Evolutionary conservation across 2,329 filamentous ascomycete species (phyloP).

Genomic region (Aspergillus pseudoglaucus): DNA sequence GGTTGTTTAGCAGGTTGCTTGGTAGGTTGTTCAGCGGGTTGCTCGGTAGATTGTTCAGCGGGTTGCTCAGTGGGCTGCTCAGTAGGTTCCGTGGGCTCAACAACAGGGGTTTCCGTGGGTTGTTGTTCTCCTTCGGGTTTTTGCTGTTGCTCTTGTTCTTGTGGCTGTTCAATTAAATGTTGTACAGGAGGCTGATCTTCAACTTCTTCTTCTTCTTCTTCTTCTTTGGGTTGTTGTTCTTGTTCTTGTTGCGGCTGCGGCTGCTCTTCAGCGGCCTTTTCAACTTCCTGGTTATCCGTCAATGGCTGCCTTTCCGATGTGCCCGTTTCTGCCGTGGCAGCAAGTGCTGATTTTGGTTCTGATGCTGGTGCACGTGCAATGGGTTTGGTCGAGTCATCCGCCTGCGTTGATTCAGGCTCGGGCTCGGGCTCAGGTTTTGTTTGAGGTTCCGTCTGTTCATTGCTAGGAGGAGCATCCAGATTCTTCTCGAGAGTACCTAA

Average conservation of each 20-base stretch:
- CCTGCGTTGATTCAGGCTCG: neutral
- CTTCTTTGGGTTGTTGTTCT: neutral
- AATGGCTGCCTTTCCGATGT: neutral
- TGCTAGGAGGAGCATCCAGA: neutral
- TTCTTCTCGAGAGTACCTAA: neutral
- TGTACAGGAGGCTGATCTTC: neutral
- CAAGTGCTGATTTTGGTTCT: constrained; percentile 1
- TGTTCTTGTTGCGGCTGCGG: neutral
- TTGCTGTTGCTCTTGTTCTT: neutral
- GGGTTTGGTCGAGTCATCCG: neutral
- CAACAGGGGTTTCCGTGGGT: neutral
- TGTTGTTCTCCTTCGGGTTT: neutral
- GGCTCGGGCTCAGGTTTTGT: neutral
- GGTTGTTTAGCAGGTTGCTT: constrained; percentile 1
- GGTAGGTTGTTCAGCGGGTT: neutral
- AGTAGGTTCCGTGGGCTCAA: neutral
- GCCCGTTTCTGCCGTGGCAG: neutral
- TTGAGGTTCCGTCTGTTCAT: neutral
- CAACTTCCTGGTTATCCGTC: neutral
- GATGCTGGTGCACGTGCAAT: constrained; percentile 8
- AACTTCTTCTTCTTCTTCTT: neutral
- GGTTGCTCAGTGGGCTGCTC: neutral
- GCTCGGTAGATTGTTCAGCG: neutral
- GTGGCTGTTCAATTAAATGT: constrained; percentile 1
- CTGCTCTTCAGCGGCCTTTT: neutral